phyloP scores from a whole-genome alignment of 2,329 filamentous ascomycete genomes.

The Talaromyces atroroseus region DNA sequence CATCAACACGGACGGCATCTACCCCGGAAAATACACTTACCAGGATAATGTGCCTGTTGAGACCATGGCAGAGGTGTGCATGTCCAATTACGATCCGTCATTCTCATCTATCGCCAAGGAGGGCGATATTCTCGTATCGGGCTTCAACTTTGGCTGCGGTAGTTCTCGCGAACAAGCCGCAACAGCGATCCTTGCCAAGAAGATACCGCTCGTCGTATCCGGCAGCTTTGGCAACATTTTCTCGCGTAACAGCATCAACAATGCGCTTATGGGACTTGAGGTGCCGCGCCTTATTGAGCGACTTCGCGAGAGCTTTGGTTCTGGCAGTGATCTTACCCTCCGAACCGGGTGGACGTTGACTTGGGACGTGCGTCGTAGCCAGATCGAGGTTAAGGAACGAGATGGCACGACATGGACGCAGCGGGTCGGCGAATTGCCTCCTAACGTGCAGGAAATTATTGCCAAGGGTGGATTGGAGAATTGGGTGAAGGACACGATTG shows the following conservation, averaged over 20 bases:
- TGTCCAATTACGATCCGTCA: slow-evolving; percentile 81
- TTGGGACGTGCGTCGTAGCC: slow-evolving; percentile 73
- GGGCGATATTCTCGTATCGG: slow-evolving; percentile 71
- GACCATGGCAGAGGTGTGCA: slow-evolving; percentile 82
- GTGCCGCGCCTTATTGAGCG: slow-evolving; percentile 33
- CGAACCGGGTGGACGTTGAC: slow-evolving; percentile 77
- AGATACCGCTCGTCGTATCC: slow-evolving; percentile 73
- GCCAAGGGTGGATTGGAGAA: slow-evolving; percentile 71
- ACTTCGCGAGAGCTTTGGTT: slow-evolving; percentile 29
- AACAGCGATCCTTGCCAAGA: slow-evolving; percentile 74
- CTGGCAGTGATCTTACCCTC: slow-evolving; percentile 48
- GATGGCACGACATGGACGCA: slow-evolving; percentile 66
- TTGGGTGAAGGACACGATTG: slow-evolving; percentile 71
- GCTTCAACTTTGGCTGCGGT: slow-evolving; percentile 86
- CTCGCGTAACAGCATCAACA: slow-evolving; percentile 46
- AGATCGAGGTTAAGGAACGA: slow-evolving; percentile 64
- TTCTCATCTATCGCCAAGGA: slow-evolving; percentile 33
- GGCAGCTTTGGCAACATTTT: slow-evolving; percentile 85
- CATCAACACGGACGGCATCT: slow-evolving; percentile 88
- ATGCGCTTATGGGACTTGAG: slow-evolving; percentile 37
- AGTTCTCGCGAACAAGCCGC: slow-evolving; percentile 70
- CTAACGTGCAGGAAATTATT: slow-evolving; percentile 83
- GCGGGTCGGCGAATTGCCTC: slow-evolving; percentile 75
- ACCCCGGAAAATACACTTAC: slow-evolving; percentile 88
- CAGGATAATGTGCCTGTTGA: slow-evolving; percentile 72